Conservation (phyloP, 805 yeast species). For the Yarrowia bubula region DNA sequence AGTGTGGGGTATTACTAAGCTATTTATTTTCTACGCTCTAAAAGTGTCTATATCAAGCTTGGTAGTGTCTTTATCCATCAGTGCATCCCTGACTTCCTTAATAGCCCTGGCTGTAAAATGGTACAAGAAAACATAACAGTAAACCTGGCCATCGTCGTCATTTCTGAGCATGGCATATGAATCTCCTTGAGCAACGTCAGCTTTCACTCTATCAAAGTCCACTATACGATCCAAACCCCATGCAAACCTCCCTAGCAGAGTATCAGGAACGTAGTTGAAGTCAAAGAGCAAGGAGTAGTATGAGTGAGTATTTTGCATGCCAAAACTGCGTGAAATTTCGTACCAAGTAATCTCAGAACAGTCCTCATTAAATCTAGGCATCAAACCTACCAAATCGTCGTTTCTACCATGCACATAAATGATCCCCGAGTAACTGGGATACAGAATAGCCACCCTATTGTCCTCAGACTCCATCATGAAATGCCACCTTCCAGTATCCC, state of each 20-base stretch:
- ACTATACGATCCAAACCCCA: neutral
- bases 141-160: neutral
- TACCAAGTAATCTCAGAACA: neutral
- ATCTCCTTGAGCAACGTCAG: neutral
- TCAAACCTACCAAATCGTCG: neutral
- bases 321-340: neutral
- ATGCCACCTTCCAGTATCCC: slow-evolving; percentile 3
- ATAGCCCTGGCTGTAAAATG: neutral
- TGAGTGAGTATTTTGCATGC: neutral
- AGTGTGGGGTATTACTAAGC: too few species aligned
- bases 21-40: too few species aligned
- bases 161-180: neutral
- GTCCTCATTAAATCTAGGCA: neutral
- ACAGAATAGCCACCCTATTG: neutral
- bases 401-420: neutral
- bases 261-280: slow-evolving; percentile 2
- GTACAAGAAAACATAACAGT: neutral
- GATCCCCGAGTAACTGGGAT: neutral
- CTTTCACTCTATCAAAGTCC: neutral
- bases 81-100: neutral
- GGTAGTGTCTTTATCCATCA: neutral
- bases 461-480: neutral
- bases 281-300: neutral
- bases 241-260: neutral
- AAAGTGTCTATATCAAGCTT: neutral